phyloP scores from a whole-genome alignment of 805 yeast species.

The Starmerella floricola region DNA sequence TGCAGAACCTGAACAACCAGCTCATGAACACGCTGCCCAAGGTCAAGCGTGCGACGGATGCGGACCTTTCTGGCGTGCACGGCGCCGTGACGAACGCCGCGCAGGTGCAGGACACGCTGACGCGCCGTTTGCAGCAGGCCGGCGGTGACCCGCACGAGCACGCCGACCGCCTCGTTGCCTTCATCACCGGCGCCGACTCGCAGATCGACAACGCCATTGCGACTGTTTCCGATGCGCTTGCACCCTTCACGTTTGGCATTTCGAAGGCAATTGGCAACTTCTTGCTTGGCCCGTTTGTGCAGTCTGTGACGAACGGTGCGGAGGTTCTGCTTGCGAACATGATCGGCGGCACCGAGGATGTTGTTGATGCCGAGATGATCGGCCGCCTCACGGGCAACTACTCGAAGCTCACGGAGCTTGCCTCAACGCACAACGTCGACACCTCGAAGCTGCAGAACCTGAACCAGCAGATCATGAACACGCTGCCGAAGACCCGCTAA shows the following conservation, averaged over 20 bases:
- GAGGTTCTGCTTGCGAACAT: conserved; percentile 24
- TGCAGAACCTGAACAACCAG: conserved; percentile 18
- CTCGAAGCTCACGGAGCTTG: conserved; percentile 16
- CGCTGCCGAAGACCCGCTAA: conserved; percentile 5
- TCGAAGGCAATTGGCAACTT: conserved; percentile 6
- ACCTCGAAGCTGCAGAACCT: conserved; percentile 10
- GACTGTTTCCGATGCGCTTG: conserved; percentile 15
- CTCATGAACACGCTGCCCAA: conserved; percentile 8
- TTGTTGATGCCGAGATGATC: conserved; percentile 20
- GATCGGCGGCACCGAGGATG: conserved; percentile 21
- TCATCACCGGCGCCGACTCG: conserved; percentile 27
- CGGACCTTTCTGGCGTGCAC: conserved; percentile 9
- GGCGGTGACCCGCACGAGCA: conserved; percentile 7
- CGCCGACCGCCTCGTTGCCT: conserved; percentile 14
- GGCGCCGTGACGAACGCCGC: conserved; percentile 14
- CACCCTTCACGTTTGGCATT: conserved; percentile 17
- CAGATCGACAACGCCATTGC: conserved; percentile 26
- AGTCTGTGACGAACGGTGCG: conserved; percentile 27
- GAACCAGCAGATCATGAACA: conserved; percentile 2
- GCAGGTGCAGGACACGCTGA: conserved; percentile 16
- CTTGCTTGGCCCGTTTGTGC: conserved; percentile 19
- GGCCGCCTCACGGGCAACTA: conserved; percentile 17
- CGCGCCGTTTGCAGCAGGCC: conserved; percentile 8
- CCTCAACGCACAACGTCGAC: conserved; percentile 19
- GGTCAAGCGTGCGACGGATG: conserved; percentile 4